A percentile compares a stretch with the other conserved stretches of the same genome.
Evolutionary conservation across 768 basidiomycete genomes (phyloP).

Genomic region (Boletus pseudo-olivaceus): DNA sequence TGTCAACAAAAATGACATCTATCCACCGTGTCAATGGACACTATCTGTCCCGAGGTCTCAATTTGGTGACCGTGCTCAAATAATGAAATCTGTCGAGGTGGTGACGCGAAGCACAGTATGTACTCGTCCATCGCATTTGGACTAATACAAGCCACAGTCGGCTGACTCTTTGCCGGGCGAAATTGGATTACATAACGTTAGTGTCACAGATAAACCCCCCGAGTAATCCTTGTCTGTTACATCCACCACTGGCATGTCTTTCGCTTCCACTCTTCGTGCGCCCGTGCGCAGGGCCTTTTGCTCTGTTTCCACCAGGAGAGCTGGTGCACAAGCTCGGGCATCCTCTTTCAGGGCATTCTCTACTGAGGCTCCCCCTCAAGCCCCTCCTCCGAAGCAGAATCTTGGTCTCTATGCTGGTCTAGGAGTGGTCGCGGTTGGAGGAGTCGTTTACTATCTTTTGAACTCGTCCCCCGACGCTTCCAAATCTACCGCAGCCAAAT

Average conservation of each 20-base stretch:
- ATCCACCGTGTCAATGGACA: not conserved
- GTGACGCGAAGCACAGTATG: not conserved
- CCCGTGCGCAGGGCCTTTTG: constrained; percentile 46
- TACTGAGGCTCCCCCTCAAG: constrained; percentile 44
- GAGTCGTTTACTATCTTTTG: constrained; percentile 62
- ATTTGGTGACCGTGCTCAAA: too few relatives aligned
- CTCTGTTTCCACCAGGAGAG: constrained; percentile 27
- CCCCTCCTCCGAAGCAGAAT: constrained; percentile 47
- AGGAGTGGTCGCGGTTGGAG: constrained; percentile 58
- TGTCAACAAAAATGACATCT: not conserved
- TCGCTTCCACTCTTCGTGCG: constrained; percentile 45
- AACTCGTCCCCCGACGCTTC: constrained; percentile 44
- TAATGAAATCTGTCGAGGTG: not conserved
- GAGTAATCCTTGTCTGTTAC: not conserved
- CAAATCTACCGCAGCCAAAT: constrained; percentile 52
- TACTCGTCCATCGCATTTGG: constrained; percentile 14
- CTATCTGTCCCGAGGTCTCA: not conserved
- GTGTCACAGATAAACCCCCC: constrained; percentile 6
- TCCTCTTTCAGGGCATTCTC: constrained; percentile 57
- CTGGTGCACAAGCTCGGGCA: constrained; percentile 33
- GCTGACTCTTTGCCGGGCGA: not conserved
- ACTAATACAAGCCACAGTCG: not conserved
- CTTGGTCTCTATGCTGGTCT: constrained; percentile 56
- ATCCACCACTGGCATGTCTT: constrained; percentile 45
- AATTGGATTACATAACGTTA: constrained; percentile 16